Conservation (phyloP, 1,284 basidiomycete genomes). For the Neotropicomus parvogracilis region DNA sequence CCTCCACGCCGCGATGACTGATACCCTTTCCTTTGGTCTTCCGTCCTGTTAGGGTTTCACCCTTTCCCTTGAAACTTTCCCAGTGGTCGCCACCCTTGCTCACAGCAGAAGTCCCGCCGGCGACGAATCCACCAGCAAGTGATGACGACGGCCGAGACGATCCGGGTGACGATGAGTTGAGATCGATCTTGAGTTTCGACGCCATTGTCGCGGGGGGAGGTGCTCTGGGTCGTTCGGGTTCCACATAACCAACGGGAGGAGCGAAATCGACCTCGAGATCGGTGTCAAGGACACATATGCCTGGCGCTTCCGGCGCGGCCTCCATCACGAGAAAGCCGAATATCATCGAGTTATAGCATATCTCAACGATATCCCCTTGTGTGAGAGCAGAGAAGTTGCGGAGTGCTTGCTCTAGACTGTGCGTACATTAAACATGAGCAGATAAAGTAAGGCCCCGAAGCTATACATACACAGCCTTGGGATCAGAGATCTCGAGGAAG, state of each 20-base stretch:
- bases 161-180: conserved; percentile 76
- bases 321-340: conserved; percentile 98
- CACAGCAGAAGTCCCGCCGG: conserved; percentile 46
- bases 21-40: conserved; percentile 93
- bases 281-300: conserved; percentile 91
- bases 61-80: conserved; percentile 93
- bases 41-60: conserved; percentile 83
- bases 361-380: conserved; percentile 90
- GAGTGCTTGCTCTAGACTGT: conserved; percentile 89
- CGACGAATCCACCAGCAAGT: conserved; percentile 62
- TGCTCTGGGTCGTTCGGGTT: conserved; percentile 83
- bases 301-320: conserved; percentile 80
- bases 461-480: conserved; percentile 86
- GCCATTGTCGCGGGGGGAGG: conserved; percentile 91
- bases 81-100: conserved; percentile 76
- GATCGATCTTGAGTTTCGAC: conserved; percentile 92
- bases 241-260: conserved; percentile 76
- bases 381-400: conserved; percentile 91
- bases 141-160: conserved; percentile 79
- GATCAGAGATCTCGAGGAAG: conserved; percentile 93
- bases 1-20: conserved; percentile 75
- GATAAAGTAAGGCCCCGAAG: conserved; percentile 2
- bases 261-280: conserved; percentile 93
- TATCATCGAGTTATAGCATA: conserved; percentile 87
- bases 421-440: conserved; percentile 2